Conservation (phyloP, 1,139 yeast genomes). For the Suhomyces bribrorum region DNA sequence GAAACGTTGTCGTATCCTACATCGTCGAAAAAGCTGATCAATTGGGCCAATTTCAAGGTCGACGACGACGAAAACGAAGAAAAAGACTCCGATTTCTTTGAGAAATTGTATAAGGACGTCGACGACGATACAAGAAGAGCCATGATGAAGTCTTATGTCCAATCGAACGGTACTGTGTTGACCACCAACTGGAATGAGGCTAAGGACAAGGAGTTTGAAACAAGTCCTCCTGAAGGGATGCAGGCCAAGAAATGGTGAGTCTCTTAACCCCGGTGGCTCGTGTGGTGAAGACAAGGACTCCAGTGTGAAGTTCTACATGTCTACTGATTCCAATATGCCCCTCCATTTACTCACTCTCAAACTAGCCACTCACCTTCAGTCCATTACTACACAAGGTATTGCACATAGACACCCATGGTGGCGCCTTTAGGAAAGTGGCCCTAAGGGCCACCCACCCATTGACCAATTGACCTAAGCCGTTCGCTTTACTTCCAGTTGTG, state of each 20-base stretch:
- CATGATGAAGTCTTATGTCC: slow-evolving; percentile 95
- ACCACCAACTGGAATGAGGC: slow-evolving; percentile 98
- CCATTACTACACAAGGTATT: background rate
- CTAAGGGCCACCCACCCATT: background rate
- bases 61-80: slow-evolving; percentile 49
- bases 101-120: slow-evolving; percentile 70
- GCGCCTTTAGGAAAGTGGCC: too few relatives aligned
- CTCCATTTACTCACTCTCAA: too few relatives aligned
- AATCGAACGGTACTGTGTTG: slow-evolving; percentile 90
- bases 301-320: background rate
- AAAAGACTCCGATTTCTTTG: slow-evolving; percentile 71
- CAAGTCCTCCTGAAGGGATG: slow-evolving; percentile 78
- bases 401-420: too few relatives aligned
- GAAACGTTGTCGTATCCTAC: slow-evolving; percentile 52
- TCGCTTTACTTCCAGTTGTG: background rate
- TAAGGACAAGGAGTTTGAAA: slow-evolving; percentile 60
- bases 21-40: slow-evolving; percentile 58
- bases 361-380: background rate
- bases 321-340: too few relatives aligned
- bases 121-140: slow-evolving; percentile 90
- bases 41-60: slow-evolving; percentile 72
- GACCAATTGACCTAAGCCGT: too few relatives aligned
- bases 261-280: too few relatives aligned
- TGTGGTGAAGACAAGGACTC: too few relatives aligned
- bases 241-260: slow-evolving; percentile 45